Conservation (phyloP, 2,329 filamentous ascomycete species). For the Diaporthe nobilis region DNA sequence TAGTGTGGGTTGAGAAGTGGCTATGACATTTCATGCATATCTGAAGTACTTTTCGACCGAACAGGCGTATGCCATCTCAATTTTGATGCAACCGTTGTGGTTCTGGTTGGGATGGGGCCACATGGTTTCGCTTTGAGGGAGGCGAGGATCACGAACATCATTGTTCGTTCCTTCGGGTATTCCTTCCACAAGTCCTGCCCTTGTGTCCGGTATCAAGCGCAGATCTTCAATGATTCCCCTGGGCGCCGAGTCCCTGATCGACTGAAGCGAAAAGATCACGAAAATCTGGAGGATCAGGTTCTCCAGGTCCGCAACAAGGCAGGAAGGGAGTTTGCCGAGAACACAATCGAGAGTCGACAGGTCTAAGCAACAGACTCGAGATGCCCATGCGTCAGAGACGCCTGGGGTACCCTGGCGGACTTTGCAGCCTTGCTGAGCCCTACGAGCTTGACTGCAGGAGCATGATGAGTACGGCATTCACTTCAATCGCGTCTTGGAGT, state of each 20-base stretch:
- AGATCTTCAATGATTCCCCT: constrained; percentile 2
- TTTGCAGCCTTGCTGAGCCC: constrained; percentile 4
- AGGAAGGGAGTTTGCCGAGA: neutral
- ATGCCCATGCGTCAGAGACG: constrained; percentile 6
- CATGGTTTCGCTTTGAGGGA: neutral
- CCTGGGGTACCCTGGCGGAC: neutral
- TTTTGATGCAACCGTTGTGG: constrained; percentile 28
- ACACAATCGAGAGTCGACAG: neutral
- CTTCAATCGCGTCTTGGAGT: neutral
- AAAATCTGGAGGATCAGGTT: constrained; percentile 19
- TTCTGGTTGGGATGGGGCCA: constrained; percentile 21
- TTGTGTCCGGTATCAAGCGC: neutral
- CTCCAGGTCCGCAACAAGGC: neutral
- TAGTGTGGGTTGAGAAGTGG: constrained; percentile 34
- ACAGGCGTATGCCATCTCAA: constrained; percentile 35
- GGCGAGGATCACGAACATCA: constrained; percentile 27
- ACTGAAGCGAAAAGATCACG: constrained; percentile 24
- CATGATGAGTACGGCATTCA: constrained; percentile 8
- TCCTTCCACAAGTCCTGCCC: constrained; percentile 5
- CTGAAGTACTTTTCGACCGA: constrained; percentile 8
- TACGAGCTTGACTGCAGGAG: constrained; percentile 3
- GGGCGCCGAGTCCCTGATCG: constrained; percentile 7
- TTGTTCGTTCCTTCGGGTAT: neutral
- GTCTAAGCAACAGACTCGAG: neutral
- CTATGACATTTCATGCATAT: constrained; percentile 30